These are phyloP conservation scores for Penicillium verhagenii DNA, from an alignment of 495 filamentous ascomycete genomes.

Conservation along the genomic window DNA sequence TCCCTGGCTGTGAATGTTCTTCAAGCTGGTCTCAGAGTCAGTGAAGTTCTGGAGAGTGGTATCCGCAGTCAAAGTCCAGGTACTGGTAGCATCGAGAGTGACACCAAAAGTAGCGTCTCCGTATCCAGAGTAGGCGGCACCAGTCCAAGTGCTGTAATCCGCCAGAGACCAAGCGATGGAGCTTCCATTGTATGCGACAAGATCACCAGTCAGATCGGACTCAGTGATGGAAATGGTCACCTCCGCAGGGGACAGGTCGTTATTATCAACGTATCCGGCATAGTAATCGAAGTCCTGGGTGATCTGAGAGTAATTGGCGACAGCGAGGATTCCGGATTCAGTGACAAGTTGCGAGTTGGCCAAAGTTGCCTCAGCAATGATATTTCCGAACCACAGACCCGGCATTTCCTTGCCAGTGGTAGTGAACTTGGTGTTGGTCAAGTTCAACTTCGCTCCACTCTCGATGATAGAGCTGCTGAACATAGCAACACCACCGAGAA, in stretches of 20 bases:
- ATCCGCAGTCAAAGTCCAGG: conserved; percentile 17
- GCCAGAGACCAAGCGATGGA: conserved; percentile 10
- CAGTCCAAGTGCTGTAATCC: conserved; percentile 12
- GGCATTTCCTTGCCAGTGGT: conserved; percentile 8
- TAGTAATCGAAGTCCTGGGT: conserved; percentile 20
- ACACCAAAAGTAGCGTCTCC: conserved; percentile 10
- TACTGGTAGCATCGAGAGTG: conserved; percentile 14
- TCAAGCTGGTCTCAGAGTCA: conserved; percentile 1
- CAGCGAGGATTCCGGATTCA: conserved; percentile 10
- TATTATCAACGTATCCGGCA: conserved; percentile 15
- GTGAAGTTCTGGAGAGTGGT: conserved; percentile 15
- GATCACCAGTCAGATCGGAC: conserved; percentile 10
- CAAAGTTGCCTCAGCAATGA: conserved; percentile 8
- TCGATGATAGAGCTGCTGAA: conserved; percentile 6
- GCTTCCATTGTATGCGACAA: conserved; percentile 17
- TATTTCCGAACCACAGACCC: conserved; percentile 17
- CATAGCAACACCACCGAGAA: conserved; percentile 16
- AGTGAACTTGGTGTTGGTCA: conserved; percentile 16
- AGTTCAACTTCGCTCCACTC: conserved; percentile 8
- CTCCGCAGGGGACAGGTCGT: conserved; percentile 7
- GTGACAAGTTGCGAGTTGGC: conserved; percentile 7
- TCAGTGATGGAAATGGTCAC: conserved; percentile 6
- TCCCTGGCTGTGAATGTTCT: conserved; percentile 13
- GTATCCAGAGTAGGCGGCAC: conserved; percentile 16
- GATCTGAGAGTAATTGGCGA: conserved; percentile 17